Evolutionary conservation across 345 rosid genomes (phyloP).

Genomic region (Hibiscus trionum): DNA sequence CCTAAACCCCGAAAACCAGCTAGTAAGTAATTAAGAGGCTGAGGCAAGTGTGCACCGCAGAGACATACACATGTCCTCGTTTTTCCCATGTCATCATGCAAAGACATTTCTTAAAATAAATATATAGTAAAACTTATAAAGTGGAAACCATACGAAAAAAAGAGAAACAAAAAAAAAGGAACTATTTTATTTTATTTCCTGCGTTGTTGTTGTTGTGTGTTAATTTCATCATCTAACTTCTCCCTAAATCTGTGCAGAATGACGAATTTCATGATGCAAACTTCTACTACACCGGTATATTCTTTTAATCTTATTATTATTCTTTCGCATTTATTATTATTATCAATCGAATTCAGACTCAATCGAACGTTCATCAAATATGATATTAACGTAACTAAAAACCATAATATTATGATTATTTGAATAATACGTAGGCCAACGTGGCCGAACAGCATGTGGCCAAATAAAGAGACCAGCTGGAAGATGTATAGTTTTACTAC

Average conservation of each 20-base stretch:
- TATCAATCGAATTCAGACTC: too few species aligned
- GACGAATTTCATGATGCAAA: conserved; percentile 28
- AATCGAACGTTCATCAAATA: too few species aligned
- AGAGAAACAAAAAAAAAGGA: background rate
- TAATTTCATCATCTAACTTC: too few species aligned
- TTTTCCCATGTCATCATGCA: background rate
- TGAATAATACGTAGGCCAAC: too few species aligned
- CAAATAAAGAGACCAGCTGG: background rate
- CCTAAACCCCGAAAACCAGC: background rate
- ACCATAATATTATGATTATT: too few species aligned
- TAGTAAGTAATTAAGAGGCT: background rate
- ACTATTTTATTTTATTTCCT: background rate
- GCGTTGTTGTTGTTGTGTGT: too few species aligned
- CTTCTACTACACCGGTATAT: conserved; percentile 2
- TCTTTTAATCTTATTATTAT: background rate
- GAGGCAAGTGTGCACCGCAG: background rate
- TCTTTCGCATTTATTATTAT: too few species aligned
- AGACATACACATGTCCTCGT: background rate
- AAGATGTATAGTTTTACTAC: background rate
- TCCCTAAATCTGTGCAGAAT: conserved; percentile 15
- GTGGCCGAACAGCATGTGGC: background rate
- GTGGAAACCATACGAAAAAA: background rate
- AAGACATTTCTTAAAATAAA: background rate
- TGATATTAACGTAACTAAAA: too few species aligned
- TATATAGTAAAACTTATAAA: background rate